Conservation (phyloP, 106 monocot genomes). For the Chionographis japonica region DNA sequence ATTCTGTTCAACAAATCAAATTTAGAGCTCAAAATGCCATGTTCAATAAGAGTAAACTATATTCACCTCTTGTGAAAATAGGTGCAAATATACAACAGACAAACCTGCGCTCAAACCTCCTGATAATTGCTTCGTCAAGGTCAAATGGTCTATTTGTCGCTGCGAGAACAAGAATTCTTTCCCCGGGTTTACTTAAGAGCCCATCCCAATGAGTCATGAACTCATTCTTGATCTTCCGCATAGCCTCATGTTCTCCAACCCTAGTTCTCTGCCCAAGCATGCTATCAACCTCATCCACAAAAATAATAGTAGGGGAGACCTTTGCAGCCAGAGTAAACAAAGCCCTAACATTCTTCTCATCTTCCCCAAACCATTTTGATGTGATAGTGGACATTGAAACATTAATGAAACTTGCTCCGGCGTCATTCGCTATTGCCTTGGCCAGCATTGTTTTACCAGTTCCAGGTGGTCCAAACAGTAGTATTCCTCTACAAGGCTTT, state of each 20-base stretch:
- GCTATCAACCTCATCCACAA: conserved; percentile 61
- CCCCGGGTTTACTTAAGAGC: conserved; percentile 36
- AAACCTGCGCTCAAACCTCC: conserved; percentile 59
- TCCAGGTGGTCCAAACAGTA: conserved; percentile 60
- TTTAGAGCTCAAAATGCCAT: not conserved
- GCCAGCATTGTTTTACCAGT: conserved; percentile 66
- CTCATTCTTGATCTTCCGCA: conserved; percentile 56
- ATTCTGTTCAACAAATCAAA: conserved; percentile 24
- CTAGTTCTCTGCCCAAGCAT: conserved; percentile 49
- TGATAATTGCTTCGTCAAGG: conserved; percentile 59
- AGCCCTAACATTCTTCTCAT: conserved; percentile 51
- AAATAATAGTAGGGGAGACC: conserved; percentile 56
- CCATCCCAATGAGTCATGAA: conserved; percentile 65
- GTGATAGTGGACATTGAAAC: conserved; percentile 55
- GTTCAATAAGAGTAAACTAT: not conserved
- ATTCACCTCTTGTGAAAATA: not conserved
- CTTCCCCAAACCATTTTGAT: conserved; percentile 56
- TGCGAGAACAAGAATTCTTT: conserved; percentile 53
- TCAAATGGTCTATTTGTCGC: conserved; percentile 63
- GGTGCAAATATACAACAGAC: not conserved
- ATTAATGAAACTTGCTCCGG: conserved; percentile 58
- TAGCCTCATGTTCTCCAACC: conserved; percentile 41
- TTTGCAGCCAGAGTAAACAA: conserved; percentile 49
- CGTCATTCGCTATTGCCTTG: conserved; percentile 59
- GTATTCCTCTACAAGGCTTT: conserved; percentile 49